Base-by-base conservation (phyloP, 306 rosid species). In the Castanea sativa region DNA sequence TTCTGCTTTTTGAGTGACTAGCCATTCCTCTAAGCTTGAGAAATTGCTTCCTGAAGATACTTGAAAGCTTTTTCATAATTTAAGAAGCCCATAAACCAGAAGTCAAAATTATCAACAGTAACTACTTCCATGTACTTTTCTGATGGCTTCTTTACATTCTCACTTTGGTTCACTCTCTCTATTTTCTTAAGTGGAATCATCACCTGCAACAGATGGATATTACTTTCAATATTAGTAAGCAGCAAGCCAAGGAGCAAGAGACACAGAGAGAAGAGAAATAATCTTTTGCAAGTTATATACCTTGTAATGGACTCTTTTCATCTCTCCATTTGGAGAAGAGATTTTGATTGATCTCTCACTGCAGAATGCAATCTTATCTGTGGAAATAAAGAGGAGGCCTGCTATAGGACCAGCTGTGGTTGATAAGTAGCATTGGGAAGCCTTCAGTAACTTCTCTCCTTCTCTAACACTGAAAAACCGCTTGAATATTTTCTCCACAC, bases 361-460 rank as follows among this genome's bases (percentile, higher is more conserved):
- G 83, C 92, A 93, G 63, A 93, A 93, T 12, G 97, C 92, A 76
- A 93, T 30, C 76, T 82, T 91, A 41, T 88, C 69, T 4, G 94
- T 84, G 78, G 98, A 93, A 60, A 93, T 84, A 87, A 93, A 93
- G 83, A 93, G 93, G 32, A 90, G 93, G 13, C 97, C 98, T 21
- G 94, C 94, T 20, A 91, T 82, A 23, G 97, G 97, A 60, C 98
- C 98, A 1, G 88, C 82, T 68, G 97, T 89, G 33, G 98, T 93
- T 79, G 93, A 93, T 67, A 93, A 78, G 83, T 80, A 85, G 80
- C 98, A 93, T 11, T 89, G 94, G 52, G 79, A 86, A 74, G 89
- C 92, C 77, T 89, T 90, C 83, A 86, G 13, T 4, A 93, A 79
- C 75, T 85, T 93, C 83, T 93, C 98, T 43, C 85, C 93, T 38